These are phyloP conservation scores for Alternaria arborescens DNA, from an alignment of 2,329 filamentous ascomycete species.

Conservation along the genomic window DNA sequence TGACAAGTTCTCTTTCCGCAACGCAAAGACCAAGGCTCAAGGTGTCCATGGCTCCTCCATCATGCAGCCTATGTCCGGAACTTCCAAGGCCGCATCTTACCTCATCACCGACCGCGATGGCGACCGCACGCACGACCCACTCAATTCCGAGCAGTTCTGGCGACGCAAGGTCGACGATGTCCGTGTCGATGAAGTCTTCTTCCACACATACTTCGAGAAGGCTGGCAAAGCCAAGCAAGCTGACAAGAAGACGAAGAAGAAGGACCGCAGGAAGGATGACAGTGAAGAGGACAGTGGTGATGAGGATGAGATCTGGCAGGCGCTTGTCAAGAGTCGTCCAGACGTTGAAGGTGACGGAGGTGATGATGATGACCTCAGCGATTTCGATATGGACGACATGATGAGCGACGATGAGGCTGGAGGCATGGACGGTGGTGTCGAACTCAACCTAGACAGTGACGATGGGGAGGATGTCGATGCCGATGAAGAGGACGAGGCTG, in stretches of 20 bases:
- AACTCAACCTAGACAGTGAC: constrained; percentile 59
- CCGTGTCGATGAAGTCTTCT: constrained; percentile 92
- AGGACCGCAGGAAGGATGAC: constrained; percentile 53
- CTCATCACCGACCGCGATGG: constrained; percentile 68
- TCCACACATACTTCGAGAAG: constrained; percentile 93
- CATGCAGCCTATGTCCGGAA: constrained; percentile 88
- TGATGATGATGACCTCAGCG: constrained; percentile 63
- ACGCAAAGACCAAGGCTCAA: constrained; percentile 73
- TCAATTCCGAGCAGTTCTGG: constrained; percentile 94
- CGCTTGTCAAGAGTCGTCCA: constrained; percentile 80
- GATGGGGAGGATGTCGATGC: constrained; percentile 57
- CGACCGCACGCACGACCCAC: constrained; percentile 66
- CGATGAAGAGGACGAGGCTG: constrained; percentile 57
- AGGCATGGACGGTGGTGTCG: constrained; percentile 53
- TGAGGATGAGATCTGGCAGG: constrained; percentile 90
- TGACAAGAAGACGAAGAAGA: constrained; percentile 65
- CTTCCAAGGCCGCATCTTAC: constrained; percentile 66
- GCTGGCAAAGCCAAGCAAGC: constrained; percentile 63
- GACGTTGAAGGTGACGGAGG: constrained; percentile 76
- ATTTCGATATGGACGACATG: constrained; percentile 59
- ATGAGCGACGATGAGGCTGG: constrained; percentile 56
- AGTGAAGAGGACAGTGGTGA: constrained; percentile 66
- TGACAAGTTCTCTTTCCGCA: constrained; percentile 98
- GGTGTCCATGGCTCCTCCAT: constrained; percentile 81
- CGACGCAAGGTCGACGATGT: constrained; percentile 88